Conservation (phyloP, 768 basidiomycete species). For the Leccinum subtestaceum region DNA sequence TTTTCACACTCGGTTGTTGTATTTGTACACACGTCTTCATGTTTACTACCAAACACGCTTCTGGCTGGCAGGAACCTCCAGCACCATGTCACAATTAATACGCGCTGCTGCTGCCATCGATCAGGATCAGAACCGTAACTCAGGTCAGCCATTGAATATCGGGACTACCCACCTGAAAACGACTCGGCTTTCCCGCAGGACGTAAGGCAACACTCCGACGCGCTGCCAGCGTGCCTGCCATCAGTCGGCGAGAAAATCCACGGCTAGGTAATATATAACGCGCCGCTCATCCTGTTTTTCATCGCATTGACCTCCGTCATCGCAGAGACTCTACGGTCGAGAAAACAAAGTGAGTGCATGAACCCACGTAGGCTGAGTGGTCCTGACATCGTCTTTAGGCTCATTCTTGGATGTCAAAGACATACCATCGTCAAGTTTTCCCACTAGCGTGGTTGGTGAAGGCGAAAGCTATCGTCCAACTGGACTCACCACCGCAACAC, state of each 20-base stretch:
- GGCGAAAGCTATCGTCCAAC: neutral
- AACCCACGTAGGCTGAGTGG: neutral
- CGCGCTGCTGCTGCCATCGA: neutral
- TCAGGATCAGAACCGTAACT: neutral
- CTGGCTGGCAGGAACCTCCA: neutral
- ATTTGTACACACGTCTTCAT: neutral
- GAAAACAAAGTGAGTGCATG: constrained; percentile 15
- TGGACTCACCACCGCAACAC: constrained; percentile 6
- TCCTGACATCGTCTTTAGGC: constrained; percentile 9
- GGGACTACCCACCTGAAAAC: constrained; percentile 1
- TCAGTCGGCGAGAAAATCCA: constrained; percentile 11
- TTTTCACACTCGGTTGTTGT: neutral
- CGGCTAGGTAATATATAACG: constrained; percentile 12
- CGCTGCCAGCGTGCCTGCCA: constrained; percentile 17
- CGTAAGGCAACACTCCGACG: constrained; percentile 9
- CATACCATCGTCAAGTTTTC: constrained; percentile 5
- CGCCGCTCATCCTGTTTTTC: neutral
- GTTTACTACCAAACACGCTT: neutral
- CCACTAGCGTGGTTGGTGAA: constrained; percentile 15
- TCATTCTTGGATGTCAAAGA: constrained; percentile 8
- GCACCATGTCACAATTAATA: constrained; percentile 10
- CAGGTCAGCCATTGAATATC: constrained; percentile 19
- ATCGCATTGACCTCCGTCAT: constrained; percentile 11
- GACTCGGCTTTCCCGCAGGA: constrained; percentile 10
- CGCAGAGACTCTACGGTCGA: constrained; percentile 15